Base-by-base conservation (phyloP, 352 stramenopile species). In the Globisporangium polare region DNA sequence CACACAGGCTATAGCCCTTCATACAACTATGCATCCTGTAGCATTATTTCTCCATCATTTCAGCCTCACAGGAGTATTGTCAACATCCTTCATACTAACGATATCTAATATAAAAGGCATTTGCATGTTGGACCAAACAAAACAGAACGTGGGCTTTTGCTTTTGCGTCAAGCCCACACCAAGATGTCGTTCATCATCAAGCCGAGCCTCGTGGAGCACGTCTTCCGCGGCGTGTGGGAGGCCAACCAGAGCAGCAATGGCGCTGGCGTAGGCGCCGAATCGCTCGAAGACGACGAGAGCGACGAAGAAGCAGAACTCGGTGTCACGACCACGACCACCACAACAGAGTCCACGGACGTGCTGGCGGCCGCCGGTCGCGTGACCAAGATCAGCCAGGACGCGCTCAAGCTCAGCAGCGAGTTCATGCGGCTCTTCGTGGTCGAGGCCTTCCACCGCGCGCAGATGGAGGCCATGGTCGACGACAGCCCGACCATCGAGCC, bases 381-480 rank as follows among this genome's bases (percentile, higher is more conserved):
- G 35, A 79, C 68, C n/a, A 93, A 91, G 63, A 90, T 95, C 60
- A 71, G 88, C 60, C 45, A 65, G 41, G 82, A 95, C 59, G 77
- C 82, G n/a, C 60, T 95, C 56, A 86, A 80, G 65, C 66, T 95
- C 31, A 91, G 78, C 67, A 71, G 73, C 54, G 86, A 95, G 57
- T 82, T 85, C 66, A 61, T 95, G 62, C 73, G 80, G 13, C 69
- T 93, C n/a, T 89, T 95, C 41, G 74, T 89, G 55, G 39, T 92
- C 24, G 82, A 93, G 46, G 86, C 86, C 4, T 55, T 93, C 12
- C 80, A 73, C 20, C 82, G 86, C 58, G 82, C 86, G n/a, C 86
- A 95, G 63, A 89, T 92, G 72, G 86, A 95, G 56, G 86, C 86
- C 39, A 93, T 92, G 84, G 81, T 95, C 33, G 86, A 95, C 59